These are phyloP conservation scores for Fusarium equiseti DNA, from an alignment of 2,329 filamentous ascomycete genomes.

Conservation along the genomic window DNA sequence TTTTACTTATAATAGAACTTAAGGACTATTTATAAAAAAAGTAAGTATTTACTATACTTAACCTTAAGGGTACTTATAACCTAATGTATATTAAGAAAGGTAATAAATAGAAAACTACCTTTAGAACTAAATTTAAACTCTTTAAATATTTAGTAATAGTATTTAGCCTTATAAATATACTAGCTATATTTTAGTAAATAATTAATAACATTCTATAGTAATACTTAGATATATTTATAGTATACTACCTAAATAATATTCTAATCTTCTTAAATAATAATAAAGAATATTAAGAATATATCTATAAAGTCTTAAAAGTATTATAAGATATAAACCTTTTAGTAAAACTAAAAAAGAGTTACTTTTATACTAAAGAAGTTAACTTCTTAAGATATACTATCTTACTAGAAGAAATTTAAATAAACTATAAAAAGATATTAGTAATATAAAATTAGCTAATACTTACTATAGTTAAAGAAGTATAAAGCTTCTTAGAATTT, in stretches of 20 bases:
- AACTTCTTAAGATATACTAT: conserved; percentile 21
- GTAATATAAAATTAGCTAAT: conserved; percentile 1
- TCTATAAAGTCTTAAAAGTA: conserved; percentile 27
- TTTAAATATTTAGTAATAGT: neutral
- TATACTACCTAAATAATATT: conserved; percentile 41
- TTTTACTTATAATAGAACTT: neutral
- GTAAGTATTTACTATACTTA: no score
- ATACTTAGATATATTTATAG: conserved; percentile 37
- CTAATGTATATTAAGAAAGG: no score
- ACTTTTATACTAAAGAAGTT: conserved; percentile 19
- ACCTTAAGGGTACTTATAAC: no score
- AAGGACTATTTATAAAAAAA: neutral
- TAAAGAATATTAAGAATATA: conserved; percentile 34
- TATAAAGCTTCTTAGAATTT: conserved; percentile 34
- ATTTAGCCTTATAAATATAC: neutral
- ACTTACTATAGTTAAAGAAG: conserved; percentile 19
- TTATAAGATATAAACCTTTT: conserved; percentile 32
- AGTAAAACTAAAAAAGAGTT: neutral
- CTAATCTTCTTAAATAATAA: conserved; percentile 38
- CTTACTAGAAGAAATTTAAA: conserved; percentile 20
- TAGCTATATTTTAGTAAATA: conserved; percentile 34
- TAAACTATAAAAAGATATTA: conserved; percentile 29
- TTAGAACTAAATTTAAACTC: neutral
- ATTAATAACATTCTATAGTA: conserved; percentile 35
- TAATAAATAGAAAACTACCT: no score